phyloP scores from a whole-genome alignment of 1,139 yeast species.

The Yamadazyma buinensis region DNA sequence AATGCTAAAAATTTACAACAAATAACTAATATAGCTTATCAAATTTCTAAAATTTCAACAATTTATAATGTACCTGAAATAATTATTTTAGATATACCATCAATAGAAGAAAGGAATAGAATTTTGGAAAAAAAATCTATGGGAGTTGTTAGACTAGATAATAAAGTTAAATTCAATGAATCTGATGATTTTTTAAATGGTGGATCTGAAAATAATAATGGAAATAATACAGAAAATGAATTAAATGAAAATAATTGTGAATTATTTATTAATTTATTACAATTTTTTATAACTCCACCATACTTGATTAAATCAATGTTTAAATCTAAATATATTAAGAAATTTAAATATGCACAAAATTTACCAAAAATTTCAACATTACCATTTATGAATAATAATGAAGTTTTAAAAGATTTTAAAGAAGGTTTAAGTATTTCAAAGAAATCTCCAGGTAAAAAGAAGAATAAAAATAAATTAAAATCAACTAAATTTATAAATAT shows the following conservation, averaged over 20 bases:
- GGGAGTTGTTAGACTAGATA: slow-evolving; percentile 21
- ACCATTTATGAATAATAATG: slow-evolving; percentile 64
- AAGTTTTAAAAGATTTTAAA: slow-evolving; percentile 32
- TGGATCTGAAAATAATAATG: slow-evolving; percentile 3
- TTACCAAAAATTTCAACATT: slow-evolving; percentile 70
- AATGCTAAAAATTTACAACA: slow-evolving; percentile 69
- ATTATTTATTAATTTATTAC: slow-evolving; percentile 67
- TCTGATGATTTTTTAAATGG: slow-evolving; percentile 1
- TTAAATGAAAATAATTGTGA: slow-evolving; percentile 34
- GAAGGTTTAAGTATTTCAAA: slow-evolving; percentile 75
- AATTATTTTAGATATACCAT: slow-evolving; percentile 56
- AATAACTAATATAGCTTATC: slow-evolving; percentile 68
- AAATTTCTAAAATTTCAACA: slow-evolving; percentile 73
- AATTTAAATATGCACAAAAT: slow-evolving; percentile 63
- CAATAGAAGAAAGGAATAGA: slow-evolving; percentile 15
- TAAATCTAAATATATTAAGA: slow-evolving; percentile 31
- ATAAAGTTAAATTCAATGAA: slow-evolving; percentile 14
- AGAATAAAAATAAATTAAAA: slow-evolving; percentile 45
- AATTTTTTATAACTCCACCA: slow-evolving; percentile 84
- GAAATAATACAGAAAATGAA: slow-evolving; percentile 4
- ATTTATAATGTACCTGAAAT: slow-evolving; percentile 69
- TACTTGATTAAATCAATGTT: slow-evolving; percentile 68
- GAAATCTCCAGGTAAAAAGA: slow-evolving; percentile 37
- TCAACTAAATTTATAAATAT: slow-evolving; percentile 72
- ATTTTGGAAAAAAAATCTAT: slow-evolving; percentile 14